These are phyloP conservation scores for Centella asiatica DNA, from an alignment of 129 eudicot genomes.

Conservation along the genomic window DNA sequence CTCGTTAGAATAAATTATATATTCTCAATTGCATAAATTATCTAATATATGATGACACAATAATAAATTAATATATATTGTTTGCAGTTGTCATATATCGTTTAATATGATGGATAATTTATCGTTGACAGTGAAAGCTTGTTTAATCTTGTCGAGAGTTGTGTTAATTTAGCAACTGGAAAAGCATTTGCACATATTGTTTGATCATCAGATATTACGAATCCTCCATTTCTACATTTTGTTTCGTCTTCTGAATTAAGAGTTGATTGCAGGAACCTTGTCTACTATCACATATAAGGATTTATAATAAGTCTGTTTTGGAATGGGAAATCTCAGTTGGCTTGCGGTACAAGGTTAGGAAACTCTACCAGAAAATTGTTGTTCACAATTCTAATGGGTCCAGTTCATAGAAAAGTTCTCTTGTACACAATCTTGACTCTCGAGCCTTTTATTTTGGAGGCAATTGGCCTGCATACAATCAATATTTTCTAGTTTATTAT, in stretches of 20 bases:
- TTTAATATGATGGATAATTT: not conserved
- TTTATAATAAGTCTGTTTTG: constrained; percentile 85
- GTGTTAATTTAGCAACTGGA: not conserved
- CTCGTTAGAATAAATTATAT: no score
- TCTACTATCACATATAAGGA: constrained; percentile 81
- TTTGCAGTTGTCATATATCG: not conserved
- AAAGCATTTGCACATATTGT: not conserved
- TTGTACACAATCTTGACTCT: no score
- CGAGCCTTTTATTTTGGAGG: no score
- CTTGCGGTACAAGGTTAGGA: constrained; percentile 77
- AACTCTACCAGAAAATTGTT: not conserved
- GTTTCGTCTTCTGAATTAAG: not conserved
- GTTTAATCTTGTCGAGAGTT: not conserved
- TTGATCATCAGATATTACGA: not conserved
- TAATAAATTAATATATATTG: no score
- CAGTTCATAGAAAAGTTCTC: not conserved
- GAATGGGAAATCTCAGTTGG: constrained; percentile 98
- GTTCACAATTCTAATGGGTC: not conserved
- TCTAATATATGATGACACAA: no score
- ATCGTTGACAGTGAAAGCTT: not conserved
- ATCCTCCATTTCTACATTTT: not conserved
- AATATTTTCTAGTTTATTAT: no score
- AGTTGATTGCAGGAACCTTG: constrained; percentile 70
- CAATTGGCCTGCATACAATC: no score
- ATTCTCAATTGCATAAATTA: no score